Percentiles rank a stretch among this genome's conserved stretches.
Evolutionary conservation across 768 basidiomycete species (phyloP).

Genomic region (Boletus pseudo-olivaceus): DNA sequence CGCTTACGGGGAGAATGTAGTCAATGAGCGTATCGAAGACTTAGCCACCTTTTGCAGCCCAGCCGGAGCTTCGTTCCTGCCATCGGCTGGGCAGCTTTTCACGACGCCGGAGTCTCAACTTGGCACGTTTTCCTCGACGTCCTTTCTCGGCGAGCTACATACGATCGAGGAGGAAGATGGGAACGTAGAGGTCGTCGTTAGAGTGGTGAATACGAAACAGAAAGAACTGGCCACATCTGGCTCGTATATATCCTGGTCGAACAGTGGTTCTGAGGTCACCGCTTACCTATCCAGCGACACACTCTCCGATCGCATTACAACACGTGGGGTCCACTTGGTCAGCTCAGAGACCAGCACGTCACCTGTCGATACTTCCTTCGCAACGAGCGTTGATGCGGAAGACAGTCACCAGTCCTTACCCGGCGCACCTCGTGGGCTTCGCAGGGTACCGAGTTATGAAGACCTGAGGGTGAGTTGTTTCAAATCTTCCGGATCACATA

Average conservation of each 20-base stretch:
- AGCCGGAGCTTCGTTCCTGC: background rate
- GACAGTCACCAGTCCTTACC: background rate
- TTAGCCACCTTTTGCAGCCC: background rate
- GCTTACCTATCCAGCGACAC: conserved; percentile 8
- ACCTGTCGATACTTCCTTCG: conserved; percentile 11
- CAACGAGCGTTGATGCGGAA: conserved; percentile 17
- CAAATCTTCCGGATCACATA: no score
- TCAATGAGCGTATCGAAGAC: background rate
- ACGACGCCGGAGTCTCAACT: background rate
- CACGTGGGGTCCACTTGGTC: background rate
- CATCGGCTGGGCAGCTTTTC: background rate
- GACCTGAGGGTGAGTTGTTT: conserved; percentile 15
- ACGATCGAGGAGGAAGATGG: conserved; percentile 6
- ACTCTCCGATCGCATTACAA: background rate
- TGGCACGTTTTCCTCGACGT: background rate
- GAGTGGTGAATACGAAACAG: background rate
- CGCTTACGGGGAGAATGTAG: background rate
- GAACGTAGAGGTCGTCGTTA: background rate
- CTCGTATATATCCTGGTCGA: background rate
- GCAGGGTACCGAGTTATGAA: conserved; percentile 16
- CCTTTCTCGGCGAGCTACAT: background rate
- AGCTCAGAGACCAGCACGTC: background rate
- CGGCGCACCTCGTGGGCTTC: conserved; percentile 6
- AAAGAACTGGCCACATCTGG: background rate
- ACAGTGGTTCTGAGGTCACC: background rate